A percentile compares a stretch with the other conserved stretches of the same genome.
phyloP scores from a whole-genome alignment of 495 filamentous ascomycete genomes.

The Collariella sp. region DNA sequence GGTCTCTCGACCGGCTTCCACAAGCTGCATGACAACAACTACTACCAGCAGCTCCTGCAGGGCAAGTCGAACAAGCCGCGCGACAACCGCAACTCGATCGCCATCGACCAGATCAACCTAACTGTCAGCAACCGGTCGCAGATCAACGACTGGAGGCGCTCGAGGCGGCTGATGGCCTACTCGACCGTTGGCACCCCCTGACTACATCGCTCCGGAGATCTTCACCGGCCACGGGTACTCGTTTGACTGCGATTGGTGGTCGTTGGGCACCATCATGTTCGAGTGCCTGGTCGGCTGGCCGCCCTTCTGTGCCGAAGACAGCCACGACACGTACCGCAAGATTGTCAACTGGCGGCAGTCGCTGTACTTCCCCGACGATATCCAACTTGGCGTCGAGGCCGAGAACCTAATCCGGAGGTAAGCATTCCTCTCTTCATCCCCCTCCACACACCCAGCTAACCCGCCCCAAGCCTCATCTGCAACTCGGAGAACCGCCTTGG shows the following conservation, averaged over 20 bases:
- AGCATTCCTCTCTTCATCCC: constrained; percentile 7
- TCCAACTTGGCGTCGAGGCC: constrained; percentile 75
- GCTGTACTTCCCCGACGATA: constrained; percentile 93
- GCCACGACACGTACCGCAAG: constrained; percentile 96
- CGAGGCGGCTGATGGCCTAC: constrained; percentile 88
- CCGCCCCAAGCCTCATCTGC: constrained; percentile 63
- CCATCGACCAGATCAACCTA: constrained; percentile 94
- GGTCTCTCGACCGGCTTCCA: constrained; percentile 97
- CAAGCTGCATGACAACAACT: constrained; percentile 93
- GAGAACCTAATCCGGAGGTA: constrained; percentile 82
- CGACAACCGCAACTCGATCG: constrained; percentile 75
- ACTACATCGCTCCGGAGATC: constrained; percentile 98
- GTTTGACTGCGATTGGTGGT: constrained; percentile 98
- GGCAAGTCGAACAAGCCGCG: constrained; percentile 64
- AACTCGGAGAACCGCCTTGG: constrained; percentile 86
- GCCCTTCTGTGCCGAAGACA: constrained; percentile 96
- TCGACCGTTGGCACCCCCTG: constrained; percentile 96
- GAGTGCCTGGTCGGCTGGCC: constrained; percentile 99
- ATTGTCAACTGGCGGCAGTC: constrained; percentile 97
- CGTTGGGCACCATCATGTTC: constrained; percentile 98
- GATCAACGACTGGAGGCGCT: constrained; percentile 98
- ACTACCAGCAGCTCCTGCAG: constrained; percentile 94
- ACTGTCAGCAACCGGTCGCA: constrained; percentile 94
- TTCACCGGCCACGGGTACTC: constrained; percentile 94
- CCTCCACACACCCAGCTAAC: neutral